These are phyloP conservation scores for Mycena vitilis DNA, from an alignment of 768 basidiomycete species.

Conservation along the genomic window DNA sequence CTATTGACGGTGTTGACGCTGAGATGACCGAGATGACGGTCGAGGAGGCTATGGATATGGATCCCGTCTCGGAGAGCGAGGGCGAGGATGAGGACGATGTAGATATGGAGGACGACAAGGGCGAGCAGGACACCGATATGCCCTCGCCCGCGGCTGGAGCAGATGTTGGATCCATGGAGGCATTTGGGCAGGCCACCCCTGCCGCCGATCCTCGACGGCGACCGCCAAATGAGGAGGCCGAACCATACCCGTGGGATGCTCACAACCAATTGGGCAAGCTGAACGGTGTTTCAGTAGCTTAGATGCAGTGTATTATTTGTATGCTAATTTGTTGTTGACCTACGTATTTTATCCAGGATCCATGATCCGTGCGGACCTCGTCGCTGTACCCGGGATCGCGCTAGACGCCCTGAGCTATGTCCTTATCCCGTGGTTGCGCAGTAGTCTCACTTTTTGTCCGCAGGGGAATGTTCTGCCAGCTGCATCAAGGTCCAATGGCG, in stretches of 20 bases:
- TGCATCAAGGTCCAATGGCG: too few species aligned
- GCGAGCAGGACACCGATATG: slow-evolving; percentile 7
- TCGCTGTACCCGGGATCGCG: not conserved
- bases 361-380: not conserved
- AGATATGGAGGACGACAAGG: slow-evolving; percentile 34
- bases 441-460: too few species aligned
- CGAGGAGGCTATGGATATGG: slow-evolving; percentile 60
- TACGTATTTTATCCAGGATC: slow-evolving; percentile 17
- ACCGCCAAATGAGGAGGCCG: slow-evolving; percentile 28
- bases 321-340: slow-evolving; percentile 29
- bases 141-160: slow-evolving; percentile 3
- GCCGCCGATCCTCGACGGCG: slow-evolving; percentile 35
- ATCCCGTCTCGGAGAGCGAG: slow-evolving; percentile 48
- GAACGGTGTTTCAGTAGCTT: slow-evolving; percentile 26
- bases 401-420: too few species aligned
- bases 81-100: slow-evolving; percentile 43
- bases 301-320: slow-evolving; percentile 37
- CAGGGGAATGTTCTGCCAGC: too few species aligned
- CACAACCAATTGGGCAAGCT: slow-evolving; percentile 11
- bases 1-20: slow-evolving; percentile 49
- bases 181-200: not conserved
- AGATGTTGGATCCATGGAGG: not conserved
- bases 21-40: slow-evolving; percentile 51
- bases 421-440: too few species aligned
- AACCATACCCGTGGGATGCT: slow-evolving; percentile 19